phyloP scores from a whole-genome alignment of 2,329 filamentous ascomycete species.

The Gnomoniopsis sp. region DNA sequence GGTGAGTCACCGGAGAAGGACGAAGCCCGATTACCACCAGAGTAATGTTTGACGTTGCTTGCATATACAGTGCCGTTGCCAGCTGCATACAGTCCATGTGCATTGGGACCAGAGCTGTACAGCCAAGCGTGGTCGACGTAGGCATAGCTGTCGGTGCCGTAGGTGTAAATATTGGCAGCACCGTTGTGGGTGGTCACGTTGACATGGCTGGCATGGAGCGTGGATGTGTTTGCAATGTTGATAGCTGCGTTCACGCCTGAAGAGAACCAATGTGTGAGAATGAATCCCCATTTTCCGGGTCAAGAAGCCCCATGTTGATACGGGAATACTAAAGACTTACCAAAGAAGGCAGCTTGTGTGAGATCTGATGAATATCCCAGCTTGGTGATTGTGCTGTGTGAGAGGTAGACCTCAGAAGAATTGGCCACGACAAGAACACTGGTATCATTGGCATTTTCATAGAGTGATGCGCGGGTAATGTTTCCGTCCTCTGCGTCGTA shows the following conservation, averaged over 20 bases:
- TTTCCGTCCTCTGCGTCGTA: conserved; percentile 12
- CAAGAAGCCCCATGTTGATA: neutral
- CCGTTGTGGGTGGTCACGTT: conserved; percentile 33
- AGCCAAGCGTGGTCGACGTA: conserved; percentile 26
- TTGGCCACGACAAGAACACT: conserved; percentile 20
- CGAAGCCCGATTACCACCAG: conserved; percentile 29
- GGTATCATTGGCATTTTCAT: conserved; percentile 19
- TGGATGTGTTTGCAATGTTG: conserved; percentile 28
- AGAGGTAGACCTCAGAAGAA: conserved; percentile 22
- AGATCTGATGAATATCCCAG: conserved; percentile 28
- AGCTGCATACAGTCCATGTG: conserved; percentile 30
- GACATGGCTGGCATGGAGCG: conserved; percentile 22
- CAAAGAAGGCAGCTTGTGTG: conserved; percentile 28
- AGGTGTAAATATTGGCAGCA: conserved; percentile 30
- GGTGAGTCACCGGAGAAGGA: conserved; percentile 31
- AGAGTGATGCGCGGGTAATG: neutral
- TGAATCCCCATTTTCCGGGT: neutral
- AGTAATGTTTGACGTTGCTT: conserved; percentile 25
- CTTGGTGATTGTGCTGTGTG: conserved; percentile 26
- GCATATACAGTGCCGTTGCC: conserved; percentile 29
- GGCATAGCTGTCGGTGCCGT: conserved; percentile 26
- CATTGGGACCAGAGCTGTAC: conserved; percentile 29
- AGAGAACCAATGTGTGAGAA: neutral
- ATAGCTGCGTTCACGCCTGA: conserved; percentile 27
- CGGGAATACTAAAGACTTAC: neutral